phyloP scores from a whole-genome alignment of 257 asterid genomes.

The Fraxinus cuspidata region DNA sequence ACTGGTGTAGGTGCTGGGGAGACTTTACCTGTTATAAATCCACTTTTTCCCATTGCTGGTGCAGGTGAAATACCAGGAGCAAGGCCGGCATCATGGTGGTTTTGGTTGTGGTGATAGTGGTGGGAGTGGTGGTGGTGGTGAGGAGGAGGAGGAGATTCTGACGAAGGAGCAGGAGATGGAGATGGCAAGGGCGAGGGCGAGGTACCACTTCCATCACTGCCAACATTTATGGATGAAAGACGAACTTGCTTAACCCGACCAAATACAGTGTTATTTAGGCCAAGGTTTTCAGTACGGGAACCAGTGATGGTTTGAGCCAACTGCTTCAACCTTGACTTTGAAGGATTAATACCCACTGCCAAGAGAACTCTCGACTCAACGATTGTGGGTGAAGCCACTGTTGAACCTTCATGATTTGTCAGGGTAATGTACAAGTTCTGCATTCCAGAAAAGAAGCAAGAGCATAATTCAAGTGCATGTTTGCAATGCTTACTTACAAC shows the following conservation, averaged over 20 bases:
- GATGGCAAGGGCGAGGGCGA: constrained; percentile 27
- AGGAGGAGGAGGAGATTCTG: constrained; percentile 38
- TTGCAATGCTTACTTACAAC: no score
- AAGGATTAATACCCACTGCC: constrained; percentile 77
- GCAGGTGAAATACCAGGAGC: constrained; percentile 75
- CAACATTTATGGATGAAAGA: constrained; percentile 69
- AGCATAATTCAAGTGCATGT: background rate
- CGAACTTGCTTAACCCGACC: constrained; percentile 94
- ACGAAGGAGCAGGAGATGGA: constrained; percentile 42
- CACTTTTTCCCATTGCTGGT: constrained; percentile 40
- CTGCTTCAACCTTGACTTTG: constrained; percentile 74
- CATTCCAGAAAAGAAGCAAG: constrained; percentile 28
- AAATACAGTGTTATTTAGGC: constrained; percentile 87
- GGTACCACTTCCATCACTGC: constrained; percentile 30
- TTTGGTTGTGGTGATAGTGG: constrained; percentile 30
- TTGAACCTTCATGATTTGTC: constrained; percentile 81
- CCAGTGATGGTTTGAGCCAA: constrained; percentile 80
- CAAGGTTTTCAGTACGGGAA: constrained; percentile 75
- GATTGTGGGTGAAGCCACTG: constrained; percentile 66
- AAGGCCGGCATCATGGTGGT: constrained; percentile 36
- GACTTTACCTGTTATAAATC: constrained; percentile 35
- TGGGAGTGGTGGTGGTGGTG: constrained; percentile 53
- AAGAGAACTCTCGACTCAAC: constrained; percentile 70
- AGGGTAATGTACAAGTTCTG: constrained; percentile 82
- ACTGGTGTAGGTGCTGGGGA: constrained; percentile 30